Base-by-base conservation (phyloP, 306 rosid genomes). In the Inga laurina region DNA sequence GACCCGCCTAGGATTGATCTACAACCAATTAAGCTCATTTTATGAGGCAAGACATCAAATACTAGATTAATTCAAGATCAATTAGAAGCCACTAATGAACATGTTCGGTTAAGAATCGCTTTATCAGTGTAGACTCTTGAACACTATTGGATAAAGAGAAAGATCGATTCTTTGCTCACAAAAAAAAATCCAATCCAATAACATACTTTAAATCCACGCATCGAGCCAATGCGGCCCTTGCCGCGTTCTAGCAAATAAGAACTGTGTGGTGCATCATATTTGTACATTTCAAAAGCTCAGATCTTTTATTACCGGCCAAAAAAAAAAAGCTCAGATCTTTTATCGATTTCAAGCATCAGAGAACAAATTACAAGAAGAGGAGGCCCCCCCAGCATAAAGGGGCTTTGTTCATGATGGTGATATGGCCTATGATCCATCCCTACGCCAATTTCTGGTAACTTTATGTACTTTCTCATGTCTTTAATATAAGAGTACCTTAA, bases 331-430 rank as follows among this genome's bases (percentile, higher is more conserved):
- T 32, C 43, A 65, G 41, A 32, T 65, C 71, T 15, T 14, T 32
- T 2, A 32, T 32, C 71, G 11, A 37, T 39, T 8, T 18, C 30
- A 69, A 69, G 30, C 48, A 69, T 69, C 74, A 37, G 9, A 69
- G 49, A 69, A 21, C 30, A 39, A 18, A 67, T 35, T 18, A 37
- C 72, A 15, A 68, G 14, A 68, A 24, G 12, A 34, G 72, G 46
- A 62, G 68, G 19, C 68, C 37, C 73, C 73, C 73, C 44, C 27
- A 18, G 71, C 74, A 8, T 19, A 69, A 69, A 69, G 74, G 51
- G 74, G 15, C 48, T 69, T 69, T 69, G 30, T 39, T 64, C 41
- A 64, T 30, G 70, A 27, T 69, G 49, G 27, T 69, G 48, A 41
- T n/a, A 41, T 41, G 24, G 48, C 24, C 27, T 34, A 70, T n/a